A percentile compares a stretch with the other conserved stretches of the same genome.
phyloP scores from a whole-genome alignment of 768 basidiomycete species.

The Collybia nuda region DNA sequence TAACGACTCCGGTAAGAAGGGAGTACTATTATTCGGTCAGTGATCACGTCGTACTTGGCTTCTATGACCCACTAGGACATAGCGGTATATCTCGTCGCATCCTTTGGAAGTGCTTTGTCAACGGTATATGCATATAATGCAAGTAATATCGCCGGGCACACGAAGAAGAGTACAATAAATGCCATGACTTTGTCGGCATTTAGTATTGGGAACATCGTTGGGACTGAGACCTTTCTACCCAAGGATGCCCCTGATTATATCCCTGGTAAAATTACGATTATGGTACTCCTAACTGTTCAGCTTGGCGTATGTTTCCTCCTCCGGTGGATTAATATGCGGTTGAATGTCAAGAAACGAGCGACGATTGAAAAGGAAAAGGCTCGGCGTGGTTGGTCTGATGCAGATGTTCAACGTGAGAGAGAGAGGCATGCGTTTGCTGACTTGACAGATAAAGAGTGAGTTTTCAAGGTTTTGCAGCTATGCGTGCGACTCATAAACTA shows the following conservation, averaged over 20 bases:
- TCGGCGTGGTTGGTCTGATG: slow-evolving; percentile 54
- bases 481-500: slow-evolving; percentile 1
- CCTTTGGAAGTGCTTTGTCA: slow-evolving; percentile 59
- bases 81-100: slow-evolving; percentile 52
- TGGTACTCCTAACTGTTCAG: slow-evolving; percentile 56
- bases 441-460: slow-evolving; percentile 63
- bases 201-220: slow-evolving; percentile 59
- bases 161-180: slow-evolving; percentile 69
- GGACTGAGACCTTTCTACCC: slow-evolving; percentile 62
- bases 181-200: slow-evolving; percentile 58
- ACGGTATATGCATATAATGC: slow-evolving; percentile 66
- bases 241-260: slow-evolving; percentile 63
- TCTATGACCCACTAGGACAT: not conserved
- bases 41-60: not conserved
- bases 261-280: slow-evolving; percentile 66
- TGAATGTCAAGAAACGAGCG: slow-evolving; percentile 48
- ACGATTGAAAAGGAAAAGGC: slow-evolving; percentile 42
- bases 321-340: slow-evolving; percentile 51
- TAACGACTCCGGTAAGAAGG: slow-evolving; percentile 46
- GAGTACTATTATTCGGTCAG: slow-evolving; percentile 55
- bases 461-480: slow-evolving; percentile 5
- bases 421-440: slow-evolving; percentile 64
- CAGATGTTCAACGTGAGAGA: slow-evolving; percentile 55
- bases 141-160: slow-evolving; percentile 62
- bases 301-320: slow-evolving; percentile 47